Conservation (phyloP, 2,329 filamentous ascomycete genomes). For the Penicillium griseofulvum region DNA sequence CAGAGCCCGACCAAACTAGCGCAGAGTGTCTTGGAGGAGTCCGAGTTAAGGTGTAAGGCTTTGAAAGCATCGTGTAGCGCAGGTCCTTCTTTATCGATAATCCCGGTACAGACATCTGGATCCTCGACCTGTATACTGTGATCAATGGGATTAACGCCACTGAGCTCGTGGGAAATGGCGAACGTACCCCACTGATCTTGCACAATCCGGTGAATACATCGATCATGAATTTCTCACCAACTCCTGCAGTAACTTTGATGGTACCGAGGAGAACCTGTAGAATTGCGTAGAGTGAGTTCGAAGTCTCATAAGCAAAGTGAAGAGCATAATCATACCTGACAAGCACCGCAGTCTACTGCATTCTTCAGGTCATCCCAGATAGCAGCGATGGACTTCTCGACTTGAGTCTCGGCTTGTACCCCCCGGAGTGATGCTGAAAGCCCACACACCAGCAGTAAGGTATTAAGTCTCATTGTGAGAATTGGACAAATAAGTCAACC, state of each 20-base stretch:
- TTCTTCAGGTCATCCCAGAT: constrained; percentile 34
- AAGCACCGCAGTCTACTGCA: constrained; percentile 32
- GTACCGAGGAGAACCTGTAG: constrained; percentile 34
- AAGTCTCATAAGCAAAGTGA: neutral
- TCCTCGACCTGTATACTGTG: constrained; percentile 46
- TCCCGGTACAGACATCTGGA: constrained; percentile 55
- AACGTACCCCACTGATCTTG: constrained; percentile 34
- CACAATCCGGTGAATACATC: constrained; percentile 39
- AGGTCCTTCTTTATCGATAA: constrained; percentile 53
- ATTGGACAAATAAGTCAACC: neutral
- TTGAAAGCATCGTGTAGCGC: constrained; percentile 53
- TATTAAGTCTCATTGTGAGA: constrained; percentile 14
- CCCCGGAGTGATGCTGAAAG: constrained; percentile 9
- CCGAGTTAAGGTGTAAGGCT: constrained; percentile 49
- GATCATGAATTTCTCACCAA: constrained; percentile 47
- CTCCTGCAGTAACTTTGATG: constrained; percentile 46
- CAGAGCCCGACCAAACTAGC: constrained; percentile 56
- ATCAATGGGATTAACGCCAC: neutral
- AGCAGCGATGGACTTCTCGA: constrained; percentile 15
- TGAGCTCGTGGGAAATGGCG: neutral
- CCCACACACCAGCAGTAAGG: constrained; percentile 10
- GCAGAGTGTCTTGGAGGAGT: constrained; percentile 53
- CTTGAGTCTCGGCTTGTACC: constrained; percentile 8
- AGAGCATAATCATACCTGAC: constrained; percentile 24
- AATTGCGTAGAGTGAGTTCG: neutral